These are phyloP conservation scores for Drosera spatulata DNA, from an alignment of 179 eudicot species.

Conservation along the genomic window DNA sequence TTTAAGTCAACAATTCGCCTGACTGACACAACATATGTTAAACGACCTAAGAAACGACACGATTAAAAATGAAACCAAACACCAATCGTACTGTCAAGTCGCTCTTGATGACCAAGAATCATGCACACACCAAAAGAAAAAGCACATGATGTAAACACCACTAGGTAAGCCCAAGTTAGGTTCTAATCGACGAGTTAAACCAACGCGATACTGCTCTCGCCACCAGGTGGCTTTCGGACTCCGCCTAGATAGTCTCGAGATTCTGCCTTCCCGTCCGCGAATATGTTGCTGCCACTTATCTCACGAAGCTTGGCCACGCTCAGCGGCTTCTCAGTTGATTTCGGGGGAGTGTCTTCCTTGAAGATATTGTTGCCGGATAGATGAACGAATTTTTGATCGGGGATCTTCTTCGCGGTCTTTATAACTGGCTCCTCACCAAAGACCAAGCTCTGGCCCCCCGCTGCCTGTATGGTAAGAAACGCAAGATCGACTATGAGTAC, in stretches of 20 bases:
- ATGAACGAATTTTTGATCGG: conserved; percentile 67
- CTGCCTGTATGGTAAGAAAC: conserved; percentile 14
- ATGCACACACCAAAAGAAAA: too few species aligned
- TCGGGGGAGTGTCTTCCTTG: conserved; percentile 45
- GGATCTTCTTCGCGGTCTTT: conserved; percentile 61
- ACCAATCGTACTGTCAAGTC: too few species aligned
- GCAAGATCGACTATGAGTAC: not conserved
- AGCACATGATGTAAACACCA: not conserved
- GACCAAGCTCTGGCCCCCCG: conserved; percentile 44
- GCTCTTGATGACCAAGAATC: too few species aligned
- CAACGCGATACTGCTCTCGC: conserved; percentile 93
- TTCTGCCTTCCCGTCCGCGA: conserved; percentile 73
- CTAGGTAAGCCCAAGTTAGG: not conserved
- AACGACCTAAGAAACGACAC: too few species aligned
- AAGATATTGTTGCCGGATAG: conserved; percentile 76
- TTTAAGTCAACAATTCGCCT: too few species aligned
- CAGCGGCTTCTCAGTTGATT: conserved; percentile 64
- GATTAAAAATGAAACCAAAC: too few species aligned
- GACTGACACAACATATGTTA: too few species aligned
- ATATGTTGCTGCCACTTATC: conserved; percentile 82
- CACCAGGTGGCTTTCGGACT: conserved; percentile 97
- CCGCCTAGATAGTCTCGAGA: conserved; percentile 86
- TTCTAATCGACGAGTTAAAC: conserved; percentile 21
- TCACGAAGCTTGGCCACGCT: conserved; percentile 82
- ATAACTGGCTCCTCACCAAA: conserved; percentile 47